Base-by-base conservation (phyloP, 176 grass and related monocot genomes). In the Paspalum vaginatum region DNA sequence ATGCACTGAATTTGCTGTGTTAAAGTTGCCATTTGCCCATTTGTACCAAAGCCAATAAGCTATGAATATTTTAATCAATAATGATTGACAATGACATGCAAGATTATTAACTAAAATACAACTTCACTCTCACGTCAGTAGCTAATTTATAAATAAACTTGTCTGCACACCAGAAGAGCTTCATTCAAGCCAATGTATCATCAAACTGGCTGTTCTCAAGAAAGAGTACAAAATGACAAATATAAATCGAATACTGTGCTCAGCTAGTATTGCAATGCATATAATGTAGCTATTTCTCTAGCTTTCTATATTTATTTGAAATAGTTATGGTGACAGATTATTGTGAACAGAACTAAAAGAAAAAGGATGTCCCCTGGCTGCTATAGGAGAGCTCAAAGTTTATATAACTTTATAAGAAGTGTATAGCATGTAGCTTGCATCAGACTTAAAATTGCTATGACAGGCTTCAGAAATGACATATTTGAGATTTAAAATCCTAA, bases 91-190 rank as follows among this genome's bases (percentile, higher is more conserved):
- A 27, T 49, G 8, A 39, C 61, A 53, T 43, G 5, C 22, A 40
- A 73, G 53, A 58, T 25, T 48, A 67, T 39, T 22, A 4, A 21
- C 7, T 43, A 65, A 43, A 75, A 14, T 59, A 61, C n/a, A 86
- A 54, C 25, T 80, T 75, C n/a, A 48, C 59, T 20, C 26, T 66
- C 52, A 61, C 11, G 42, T 84, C 16, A 13, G 46, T 32, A 68
- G 43, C 50, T 81, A 43, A 62, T 52, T 85, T n/a, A 53, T 13
- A 78, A 69, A 71, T 46, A 24, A 76, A 87, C 14, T 27, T 13
- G 15, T 17, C 6, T 4, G 12, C 20, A 6, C 42, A 44, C 25
- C 39, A 76, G 21, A 50, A 50, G 13, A 68, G 9, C 14, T 51
- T 22, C 8, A 9, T 73, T 59, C 11, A 12, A 61, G 43, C 16